Evolutionary conservation across 225 moss, liverwort and hornwort species (phyloP).

Genomic region (Rhytidiadelphus loreus): DNA sequence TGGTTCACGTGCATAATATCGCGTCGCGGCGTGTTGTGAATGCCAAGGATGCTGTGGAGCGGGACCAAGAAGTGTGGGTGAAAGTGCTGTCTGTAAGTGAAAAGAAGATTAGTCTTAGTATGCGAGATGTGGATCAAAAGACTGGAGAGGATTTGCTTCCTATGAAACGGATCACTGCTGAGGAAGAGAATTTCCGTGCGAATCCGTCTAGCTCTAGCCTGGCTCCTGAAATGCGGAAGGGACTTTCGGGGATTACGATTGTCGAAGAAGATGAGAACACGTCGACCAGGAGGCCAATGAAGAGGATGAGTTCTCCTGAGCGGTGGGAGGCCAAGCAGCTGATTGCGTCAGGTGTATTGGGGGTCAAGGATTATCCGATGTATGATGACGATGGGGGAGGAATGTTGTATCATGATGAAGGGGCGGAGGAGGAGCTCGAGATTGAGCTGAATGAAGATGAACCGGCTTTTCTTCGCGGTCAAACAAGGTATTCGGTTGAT

Average conservation of each 20-base stretch:
- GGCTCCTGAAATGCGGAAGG: slow-evolving; percentile 66
- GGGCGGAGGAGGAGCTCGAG: slow-evolving; percentile 95
- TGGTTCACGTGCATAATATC: slow-evolving; percentile 82
- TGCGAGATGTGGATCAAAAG: slow-evolving; percentile 95
- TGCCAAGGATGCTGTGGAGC: slow-evolving; percentile 92
- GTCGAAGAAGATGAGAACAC: slow-evolving; percentile 87
- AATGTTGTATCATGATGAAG: slow-evolving; percentile 87
- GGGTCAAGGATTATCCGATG: slow-evolving; percentile 89
- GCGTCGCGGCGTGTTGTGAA: slow-evolving; percentile 77
- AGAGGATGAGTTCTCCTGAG: slow-evolving; percentile 96
- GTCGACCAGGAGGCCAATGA: slow-evolving; percentile 71
- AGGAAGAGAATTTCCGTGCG: slow-evolving; percentile 64
- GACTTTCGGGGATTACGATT: slow-evolving; percentile 83
- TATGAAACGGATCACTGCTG: slow-evolving; percentile 59
- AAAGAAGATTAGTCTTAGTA: slow-evolving; percentile 85
- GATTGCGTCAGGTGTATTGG: slow-evolving; percentile 87
- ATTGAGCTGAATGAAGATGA: slow-evolving; percentile 96
- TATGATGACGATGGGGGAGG: slow-evolving; percentile 96
- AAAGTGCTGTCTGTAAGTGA: slow-evolving; percentile 76
- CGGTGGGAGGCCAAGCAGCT: slow-evolving; percentile 97
- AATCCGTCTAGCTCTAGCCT: slow-evolving; percentile 79
- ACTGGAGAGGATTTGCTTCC: slow-evolving; percentile 83
- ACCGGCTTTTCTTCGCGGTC: slow-evolving; percentile 88
- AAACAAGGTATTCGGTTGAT: slow-evolving; percentile 89
- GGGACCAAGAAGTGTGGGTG: slow-evolving; percentile 96